A percentile compares a stretch with the other conserved stretches of the same genome.
Conservation (phyloP, 2,329 filamentous ascomycete genomes). For the Lachnellula cervina region DNA sequence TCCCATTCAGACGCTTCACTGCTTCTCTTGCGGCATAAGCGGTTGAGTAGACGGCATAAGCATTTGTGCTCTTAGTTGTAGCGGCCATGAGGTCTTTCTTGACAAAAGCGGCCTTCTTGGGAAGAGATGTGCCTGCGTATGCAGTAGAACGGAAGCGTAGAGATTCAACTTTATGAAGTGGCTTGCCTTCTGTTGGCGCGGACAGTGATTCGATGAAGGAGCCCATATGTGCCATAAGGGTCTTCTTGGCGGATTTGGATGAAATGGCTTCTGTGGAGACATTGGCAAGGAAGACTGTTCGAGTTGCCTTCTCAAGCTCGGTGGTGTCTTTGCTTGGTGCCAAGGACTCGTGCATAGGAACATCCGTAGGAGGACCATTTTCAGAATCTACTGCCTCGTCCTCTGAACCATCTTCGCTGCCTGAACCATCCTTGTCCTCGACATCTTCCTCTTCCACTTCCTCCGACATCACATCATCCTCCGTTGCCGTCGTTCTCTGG, state of each 20-base stretch:
- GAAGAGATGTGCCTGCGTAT: slow-evolving; percentile 69
- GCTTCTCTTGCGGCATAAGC: slow-evolving; percentile 70
- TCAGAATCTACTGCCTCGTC: slow-evolving; percentile 33
- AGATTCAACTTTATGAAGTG: slow-evolving; percentile 74
- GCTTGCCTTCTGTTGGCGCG: slow-evolving; percentile 39
- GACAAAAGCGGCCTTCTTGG: slow-evolving; percentile 91
- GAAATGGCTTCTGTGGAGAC: slow-evolving; percentile 79
- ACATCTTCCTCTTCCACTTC: slow-evolving; percentile 29
- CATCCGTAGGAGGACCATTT: slow-evolving; percentile 39
- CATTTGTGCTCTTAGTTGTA: slow-evolving; percentile 89
- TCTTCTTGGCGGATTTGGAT: slow-evolving; percentile 75
- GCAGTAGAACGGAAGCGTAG: slow-evolving; percentile 92
- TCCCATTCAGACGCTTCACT: slow-evolving; percentile 74
- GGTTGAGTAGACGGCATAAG: slow-evolving; percentile 85
- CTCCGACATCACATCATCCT: slow-evolving; percentile 32
- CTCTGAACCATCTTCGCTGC: slow-evolving; percentile 26
- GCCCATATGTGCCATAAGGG: slow-evolving; percentile 69
- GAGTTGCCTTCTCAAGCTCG: slow-evolving; percentile 77
- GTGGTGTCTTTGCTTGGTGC: slow-evolving; percentile 47
- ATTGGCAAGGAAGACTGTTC: slow-evolving; percentile 91
- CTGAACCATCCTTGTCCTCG: slow-evolving; percentile 23
- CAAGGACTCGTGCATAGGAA: slow-evolving; percentile 50
- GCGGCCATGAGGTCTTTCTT: slow-evolving; percentile 86
- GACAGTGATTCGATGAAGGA: slow-evolving; percentile 61
- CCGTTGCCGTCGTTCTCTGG: slow-evolving; percentile 41